Percentiles rank a stretch among this genome's conserved stretches.
phyloP scores from a whole-genome alignment of 805 yeast genomes.

The Millerago galiae region DNA sequence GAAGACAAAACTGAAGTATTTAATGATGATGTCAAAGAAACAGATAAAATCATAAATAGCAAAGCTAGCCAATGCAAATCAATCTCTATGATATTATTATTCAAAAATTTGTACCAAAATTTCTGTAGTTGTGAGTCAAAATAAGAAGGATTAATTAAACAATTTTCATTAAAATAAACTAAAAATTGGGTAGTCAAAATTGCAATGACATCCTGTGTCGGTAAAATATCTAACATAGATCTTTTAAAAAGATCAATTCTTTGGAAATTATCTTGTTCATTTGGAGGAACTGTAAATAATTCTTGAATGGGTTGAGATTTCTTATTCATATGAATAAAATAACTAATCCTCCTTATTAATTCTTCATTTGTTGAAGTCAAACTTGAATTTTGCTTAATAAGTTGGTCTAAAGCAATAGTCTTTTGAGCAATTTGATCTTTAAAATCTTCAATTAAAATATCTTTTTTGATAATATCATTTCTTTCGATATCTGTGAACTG shows the following conservation, averaged over 20 bases:
- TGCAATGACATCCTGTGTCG: slow-evolving; percentile 7
- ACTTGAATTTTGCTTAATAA: slow-evolving; percentile 1
- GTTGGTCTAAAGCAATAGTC: slow-evolving; percentile 2
- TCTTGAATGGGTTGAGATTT: neutral
- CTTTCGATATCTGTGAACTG: neutral
- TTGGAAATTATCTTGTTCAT: slow-evolving; percentile 3
- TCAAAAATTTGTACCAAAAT: slow-evolving; percentile 3
- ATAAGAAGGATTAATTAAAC: slow-evolving; percentile 1
- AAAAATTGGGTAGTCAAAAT: slow-evolving; percentile 14
- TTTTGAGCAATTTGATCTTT: slow-evolving; percentile 2
- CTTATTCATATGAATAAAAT: slow-evolving; percentile 2
- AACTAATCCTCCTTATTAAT: slow-evolving; percentile 7
- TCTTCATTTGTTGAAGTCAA: slow-evolving; percentile 9
- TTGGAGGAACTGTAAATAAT: slow-evolving; percentile 1
- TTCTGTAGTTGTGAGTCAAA: slow-evolving; percentile 12
- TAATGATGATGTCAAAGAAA: slow-evolving; percentile 10
- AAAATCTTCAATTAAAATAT: neutral
- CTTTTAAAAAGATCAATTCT: slow-evolving; percentile 4
- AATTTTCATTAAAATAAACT: slow-evolving; percentile 6
- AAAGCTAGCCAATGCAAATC: slow-evolving; percentile 13
- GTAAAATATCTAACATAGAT: slow-evolving; percentile 9
- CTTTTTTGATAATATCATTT: neutral
- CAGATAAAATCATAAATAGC: slow-evolving; percentile 8
- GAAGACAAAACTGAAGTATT: neutral
- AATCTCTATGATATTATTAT: slow-evolving; percentile 1